phyloP scores from a whole-genome alignment of 169 alveolate genomes.

The Eimeria necatrix region DNA sequence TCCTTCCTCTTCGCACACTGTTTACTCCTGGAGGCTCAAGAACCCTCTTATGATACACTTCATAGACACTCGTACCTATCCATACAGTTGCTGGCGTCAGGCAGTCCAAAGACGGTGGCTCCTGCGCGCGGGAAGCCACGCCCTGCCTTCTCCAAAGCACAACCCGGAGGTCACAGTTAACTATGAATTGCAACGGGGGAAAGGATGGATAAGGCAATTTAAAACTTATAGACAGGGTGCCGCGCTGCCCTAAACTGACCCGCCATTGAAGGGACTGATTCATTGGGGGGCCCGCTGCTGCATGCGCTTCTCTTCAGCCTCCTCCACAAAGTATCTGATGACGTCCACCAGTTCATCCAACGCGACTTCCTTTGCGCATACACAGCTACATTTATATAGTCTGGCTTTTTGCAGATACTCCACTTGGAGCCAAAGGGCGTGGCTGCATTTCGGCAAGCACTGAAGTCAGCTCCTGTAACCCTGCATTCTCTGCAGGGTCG shows the following conservation, averaged over 20 bases:
- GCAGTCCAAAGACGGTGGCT: background rate
- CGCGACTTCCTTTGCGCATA: too few relatives aligned
- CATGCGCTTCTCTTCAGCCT: conserved; percentile 1
- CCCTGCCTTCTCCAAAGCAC: background rate
- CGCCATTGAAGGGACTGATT: too few relatives aligned
- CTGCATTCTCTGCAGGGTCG: background rate
- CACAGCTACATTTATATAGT: too few relatives aligned
- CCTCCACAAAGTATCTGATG: too few relatives aligned
- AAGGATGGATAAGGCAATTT: too few relatives aligned
- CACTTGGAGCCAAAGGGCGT: too few relatives aligned
- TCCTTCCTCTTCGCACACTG: background rate
- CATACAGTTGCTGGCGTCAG: background rate
- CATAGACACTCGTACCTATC: background rate
- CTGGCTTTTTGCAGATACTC: too few relatives aligned
- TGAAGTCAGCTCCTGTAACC: background rate
- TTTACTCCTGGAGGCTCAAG: background rate
- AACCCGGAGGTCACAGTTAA: background rate
- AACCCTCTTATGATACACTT: conserved; percentile 1
- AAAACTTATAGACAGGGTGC: too few relatives aligned
- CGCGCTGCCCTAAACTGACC: too few relatives aligned
- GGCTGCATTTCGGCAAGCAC: background rate
- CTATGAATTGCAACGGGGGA: too few relatives aligned
- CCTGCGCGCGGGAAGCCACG: conserved; percentile 1
- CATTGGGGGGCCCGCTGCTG: conserved; percentile 43
- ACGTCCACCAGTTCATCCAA: too few relatives aligned